Percentiles rank a stretch among this genome's conserved stretches.
These are phyloP conservation scores for Thraustotheca clavata DNA, from an alignment of 352 stramenopile genomes.

Conservation along the genomic window DNA sequence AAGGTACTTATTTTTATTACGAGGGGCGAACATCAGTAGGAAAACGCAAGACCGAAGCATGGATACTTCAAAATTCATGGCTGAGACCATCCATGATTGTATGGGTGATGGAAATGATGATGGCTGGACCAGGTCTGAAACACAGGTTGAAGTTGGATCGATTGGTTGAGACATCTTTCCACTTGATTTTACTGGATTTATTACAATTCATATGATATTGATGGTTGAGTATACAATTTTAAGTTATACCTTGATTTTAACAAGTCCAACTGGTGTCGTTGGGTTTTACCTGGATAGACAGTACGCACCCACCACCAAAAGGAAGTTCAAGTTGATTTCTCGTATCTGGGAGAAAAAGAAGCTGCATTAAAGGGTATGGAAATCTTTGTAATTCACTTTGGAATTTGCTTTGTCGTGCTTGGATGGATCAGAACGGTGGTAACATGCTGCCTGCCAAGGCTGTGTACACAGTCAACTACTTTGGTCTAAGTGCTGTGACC, in stretches of 20 bases:
- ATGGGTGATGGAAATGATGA: background rate
- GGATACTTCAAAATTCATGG: too few species aligned
- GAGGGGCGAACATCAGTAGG: too few species aligned
- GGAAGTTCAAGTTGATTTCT: constrained; percentile 14
- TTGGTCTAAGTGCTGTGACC: constrained; percentile 4
- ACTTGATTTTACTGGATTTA: constrained; percentile 13
- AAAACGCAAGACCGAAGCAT: too few species aligned
- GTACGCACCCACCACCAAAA: background rate
- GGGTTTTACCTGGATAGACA: too few species aligned
- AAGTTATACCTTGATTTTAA: constrained; percentile 4
- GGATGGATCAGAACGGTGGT: background rate
- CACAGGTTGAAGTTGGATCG: background rate
- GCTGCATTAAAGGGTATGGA: background rate
- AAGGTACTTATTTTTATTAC: too few species aligned
- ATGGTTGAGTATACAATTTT: background rate
- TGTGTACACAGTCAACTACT: constrained; percentile 16
- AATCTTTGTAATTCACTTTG: background rate
- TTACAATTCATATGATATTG: background rate
- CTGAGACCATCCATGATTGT: too few species aligned
- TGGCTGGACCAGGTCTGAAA: background rate
- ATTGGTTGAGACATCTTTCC: background rate
- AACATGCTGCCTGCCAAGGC: constrained; percentile 13
- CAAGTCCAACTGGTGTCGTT: background rate
- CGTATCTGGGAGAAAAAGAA: too few species aligned
- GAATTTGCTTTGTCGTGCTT: background rate